A percentile compares a stretch with the other conserved stretches of the same genome.
Evolutionary conservation across 2,329 filamentous ascomycete species (phyloP).

Genomic region (Trichoderma harzianum): DNA sequence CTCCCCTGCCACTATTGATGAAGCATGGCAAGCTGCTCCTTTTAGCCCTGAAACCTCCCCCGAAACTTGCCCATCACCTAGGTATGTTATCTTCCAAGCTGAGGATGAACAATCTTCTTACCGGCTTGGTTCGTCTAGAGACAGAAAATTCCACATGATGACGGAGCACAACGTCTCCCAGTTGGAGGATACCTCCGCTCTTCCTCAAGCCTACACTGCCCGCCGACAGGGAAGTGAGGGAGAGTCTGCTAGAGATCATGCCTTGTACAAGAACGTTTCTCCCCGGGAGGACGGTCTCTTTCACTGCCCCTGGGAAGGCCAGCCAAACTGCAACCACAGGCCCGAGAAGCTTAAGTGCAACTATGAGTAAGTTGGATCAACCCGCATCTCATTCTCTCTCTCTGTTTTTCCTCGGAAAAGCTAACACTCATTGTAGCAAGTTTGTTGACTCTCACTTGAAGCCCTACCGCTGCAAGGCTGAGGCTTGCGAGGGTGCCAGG

Average conservation of each 20-base stretch:
- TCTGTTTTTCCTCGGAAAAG: neutral
- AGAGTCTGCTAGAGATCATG: constrained; percentile 62
- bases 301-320: constrained; percentile 84
- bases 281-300: constrained; percentile 75
- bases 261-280: constrained; percentile 65
- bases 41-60: constrained; percentile 46
- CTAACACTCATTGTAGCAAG: constrained; percentile 59
- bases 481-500: constrained; percentile 76
- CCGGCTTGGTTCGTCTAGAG: constrained; percentile 27
- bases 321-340: constrained; percentile 75
- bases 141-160: constrained; percentile 31
- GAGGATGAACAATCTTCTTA: constrained; percentile 22
- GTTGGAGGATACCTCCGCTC: constrained; percentile 30
- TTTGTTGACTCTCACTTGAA: constrained; percentile 95
- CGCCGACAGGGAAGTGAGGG: constrained; percentile 51
- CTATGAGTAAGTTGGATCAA: constrained; percentile 72
- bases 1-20: constrained; percentile 49
- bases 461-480: constrained; percentile 90
- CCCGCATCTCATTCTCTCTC: neutral
- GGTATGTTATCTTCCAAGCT: constrained; percentile 41
- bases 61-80: constrained; percentile 50
- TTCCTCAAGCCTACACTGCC: constrained; percentile 39
- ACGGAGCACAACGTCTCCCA: constrained; percentile 27
- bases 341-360: constrained; percentile 98
- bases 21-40: constrained; percentile 40